Evolutionary conservation across 352 stramenopile species (phyloP), one percentile per base, ranked within the genome.

Genomic region (Pythium catenulatum): DNA sequence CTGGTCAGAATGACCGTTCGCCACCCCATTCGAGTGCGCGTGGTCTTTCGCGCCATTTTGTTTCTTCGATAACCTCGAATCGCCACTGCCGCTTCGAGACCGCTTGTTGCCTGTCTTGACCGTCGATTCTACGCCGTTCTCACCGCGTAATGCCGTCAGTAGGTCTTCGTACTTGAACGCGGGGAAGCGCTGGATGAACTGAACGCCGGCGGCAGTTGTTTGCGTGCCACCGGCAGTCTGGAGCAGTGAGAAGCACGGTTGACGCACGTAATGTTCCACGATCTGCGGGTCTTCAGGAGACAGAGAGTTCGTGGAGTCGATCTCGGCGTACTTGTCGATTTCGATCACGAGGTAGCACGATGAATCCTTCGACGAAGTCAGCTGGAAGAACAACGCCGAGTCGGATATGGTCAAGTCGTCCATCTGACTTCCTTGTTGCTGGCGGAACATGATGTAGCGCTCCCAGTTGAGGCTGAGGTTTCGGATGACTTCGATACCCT

Each of bases 381-480:
- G 83, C 85, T 97, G 93, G 72, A 98, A 97, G 89, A 94, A 98
- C 23, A 98, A 79, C 34, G 95, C 93, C n/a, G 92, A 94, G 19
- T 96, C 90, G 11, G 95, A 98, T n/a, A 98, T 96, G 25, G 95
- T 92, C n/a, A 98, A 82, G 79, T 97, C 93, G 76, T 97, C 93
- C 27, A 92, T 93, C 70, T 96, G 94, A 17, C 92, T 95, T 14
- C 95, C 93, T 48, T 97, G 94, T 30, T 98, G 94, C 74, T 97
- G 94, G 32, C 95, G 93, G 46, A 98, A 98, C 85, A 94, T 87
- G 61, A 98, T 94, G 84, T 98, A 98, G 4, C 94, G 92, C 52
- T 98, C 95, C 95, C 95, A 98, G 76, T 96, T 98, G 54, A 98
- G 86, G 68, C 92, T 96, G 23, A 98, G 90, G 81, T 94, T 96